These are phyloP conservation scores for Scedosporium dehoogii DNA, from an alignment of 2,329 filamentous ascomycete genomes.

Conservation along the genomic window DNA sequence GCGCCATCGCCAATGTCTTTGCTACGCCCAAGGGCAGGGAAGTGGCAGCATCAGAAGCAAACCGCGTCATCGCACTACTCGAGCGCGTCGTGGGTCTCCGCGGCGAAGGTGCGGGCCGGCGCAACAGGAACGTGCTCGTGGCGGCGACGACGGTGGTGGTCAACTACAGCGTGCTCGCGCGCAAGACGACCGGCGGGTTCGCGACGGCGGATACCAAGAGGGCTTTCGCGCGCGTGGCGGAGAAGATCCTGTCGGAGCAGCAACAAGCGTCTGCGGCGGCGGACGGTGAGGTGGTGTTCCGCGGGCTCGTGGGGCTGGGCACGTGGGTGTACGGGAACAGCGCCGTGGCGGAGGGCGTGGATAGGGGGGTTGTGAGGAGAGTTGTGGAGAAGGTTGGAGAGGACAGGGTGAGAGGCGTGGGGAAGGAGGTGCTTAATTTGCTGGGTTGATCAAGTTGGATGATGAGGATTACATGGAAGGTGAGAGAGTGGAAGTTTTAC, in stretches of 20 bases:
- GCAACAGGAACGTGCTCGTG: constrained; percentile 72
- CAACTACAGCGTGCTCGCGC: constrained; percentile 65
- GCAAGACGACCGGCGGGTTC: constrained; percentile 16
- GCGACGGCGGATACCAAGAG: constrained; percentile 31
- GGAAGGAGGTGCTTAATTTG: not conserved
- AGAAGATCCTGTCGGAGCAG: constrained; percentile 52
- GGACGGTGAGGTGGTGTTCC: constrained; percentile 76
- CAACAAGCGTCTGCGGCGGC: constrained; percentile 17
- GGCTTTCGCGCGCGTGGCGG: constrained; percentile 50
- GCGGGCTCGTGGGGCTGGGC: constrained; percentile 71
- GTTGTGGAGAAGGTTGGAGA: constrained; percentile 14
- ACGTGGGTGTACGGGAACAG: constrained; percentile 48
- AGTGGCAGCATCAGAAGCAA: constrained; percentile 47
- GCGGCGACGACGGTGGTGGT: constrained; percentile 74
- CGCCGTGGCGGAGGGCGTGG: not conserved
- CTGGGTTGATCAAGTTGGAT: not conserved
- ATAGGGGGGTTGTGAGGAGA: not conserved
- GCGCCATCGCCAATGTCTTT: constrained; percentile 78
- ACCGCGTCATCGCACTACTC: constrained; percentile 52
- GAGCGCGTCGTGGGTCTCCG: constrained; percentile 47
- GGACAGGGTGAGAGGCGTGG: constrained; percentile 21
- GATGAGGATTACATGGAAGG: not conserved
- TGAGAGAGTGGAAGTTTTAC: not conserved
- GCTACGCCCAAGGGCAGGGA: constrained; percentile 60
- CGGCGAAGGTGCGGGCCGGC: constrained; percentile 36